Evolutionary conservation across 108 stramenopile species (phyloP).

Genomic region (Conticribra weissflogii): DNA sequence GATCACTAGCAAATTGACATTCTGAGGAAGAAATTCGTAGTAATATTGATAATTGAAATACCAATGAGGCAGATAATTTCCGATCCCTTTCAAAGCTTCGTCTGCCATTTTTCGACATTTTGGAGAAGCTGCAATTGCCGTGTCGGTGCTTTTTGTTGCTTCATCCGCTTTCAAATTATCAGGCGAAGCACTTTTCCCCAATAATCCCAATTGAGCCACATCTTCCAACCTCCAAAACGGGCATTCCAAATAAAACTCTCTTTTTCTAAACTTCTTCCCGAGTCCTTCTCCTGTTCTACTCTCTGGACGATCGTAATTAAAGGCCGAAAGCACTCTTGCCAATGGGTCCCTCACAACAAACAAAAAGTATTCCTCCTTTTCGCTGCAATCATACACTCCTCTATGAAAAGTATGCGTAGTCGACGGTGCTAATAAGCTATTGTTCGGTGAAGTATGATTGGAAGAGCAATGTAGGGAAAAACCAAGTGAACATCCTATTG

Average conservation of each 20-base stretch:
- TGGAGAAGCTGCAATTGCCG: neutral
- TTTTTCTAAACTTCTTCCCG: neutral
- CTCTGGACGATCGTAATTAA: slow-evolving; percentile 37
- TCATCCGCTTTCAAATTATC: too few relatives aligned
- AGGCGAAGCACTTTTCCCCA: too few relatives aligned
- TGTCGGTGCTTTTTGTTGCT: neutral
- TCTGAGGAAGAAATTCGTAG: slow-evolving; percentile 22
- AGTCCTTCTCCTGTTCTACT: neutral
- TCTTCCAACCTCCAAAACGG: slow-evolving; percentile 29
- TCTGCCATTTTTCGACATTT: slow-evolving; percentile 14
- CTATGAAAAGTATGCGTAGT: slow-evolving; percentile 49
- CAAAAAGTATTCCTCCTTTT: slow-evolving; percentile 30
- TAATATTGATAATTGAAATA: slow-evolving; percentile 51
- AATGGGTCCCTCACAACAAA: slow-evolving; percentile 47
- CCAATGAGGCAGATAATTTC: slow-evolving; percentile 26
- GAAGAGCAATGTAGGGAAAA: slow-evolving; percentile 41
- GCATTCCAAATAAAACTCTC: slow-evolving; percentile 26
- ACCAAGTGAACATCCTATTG: slow-evolving; percentile 39
- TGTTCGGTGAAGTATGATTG: slow-evolving; percentile 12
- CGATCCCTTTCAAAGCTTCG: slow-evolving; percentile 12
- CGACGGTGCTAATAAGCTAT: slow-evolving; percentile 19
- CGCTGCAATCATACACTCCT: slow-evolving; percentile 39
- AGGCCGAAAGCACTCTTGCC: slow-evolving; percentile 30
- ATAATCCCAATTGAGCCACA: slow-evolving; percentile 35
- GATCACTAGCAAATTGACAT: slow-evolving; percentile 44